Evolutionary conservation across 2,329 filamentous ascomycete genomes (phyloP).

Genomic region (Xylaria sp.): DNA sequence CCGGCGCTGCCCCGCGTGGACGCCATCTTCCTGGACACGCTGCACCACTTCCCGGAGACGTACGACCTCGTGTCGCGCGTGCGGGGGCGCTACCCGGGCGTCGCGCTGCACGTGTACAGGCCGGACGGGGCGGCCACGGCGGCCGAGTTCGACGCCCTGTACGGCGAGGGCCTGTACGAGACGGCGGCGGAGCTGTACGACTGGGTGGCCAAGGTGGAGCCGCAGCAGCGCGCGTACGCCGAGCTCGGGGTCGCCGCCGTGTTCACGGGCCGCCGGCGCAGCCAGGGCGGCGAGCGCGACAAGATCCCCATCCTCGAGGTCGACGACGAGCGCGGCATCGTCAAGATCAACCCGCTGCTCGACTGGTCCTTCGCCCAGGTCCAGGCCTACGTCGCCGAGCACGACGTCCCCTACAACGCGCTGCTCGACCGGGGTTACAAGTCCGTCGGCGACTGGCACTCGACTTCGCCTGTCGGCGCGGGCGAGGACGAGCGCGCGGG

Average conservation of each 20-base stretch:
- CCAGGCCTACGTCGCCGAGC: conserved; percentile 83
- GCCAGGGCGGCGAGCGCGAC: conserved; percentile 92
- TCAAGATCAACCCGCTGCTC: conserved; percentile 98
- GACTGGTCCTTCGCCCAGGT: conserved; percentile 95
- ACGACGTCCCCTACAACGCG: conserved; percentile 92
- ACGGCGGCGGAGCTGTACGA: conserved; percentile 90
- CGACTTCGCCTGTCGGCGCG: conserved; percentile 86
- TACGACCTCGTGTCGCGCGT: conserved; percentile 78
- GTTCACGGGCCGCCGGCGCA: conserved; percentile 88
- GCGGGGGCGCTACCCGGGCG: conserved; percentile 77
- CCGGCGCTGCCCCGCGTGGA: conserved; percentile 69
- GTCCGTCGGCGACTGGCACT: conserved; percentile 98
- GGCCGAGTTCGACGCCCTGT: conserved; percentile 81
- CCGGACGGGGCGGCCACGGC: conserved; percentile 78
- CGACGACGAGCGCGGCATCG: conserved; percentile 84
- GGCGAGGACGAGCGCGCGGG: conserved; percentile 96
- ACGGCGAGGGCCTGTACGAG: conserved; percentile 88
- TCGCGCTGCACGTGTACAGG: conserved; percentile 89
- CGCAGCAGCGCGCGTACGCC: conserved; percentile 88
- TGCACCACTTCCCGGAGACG: conserved; percentile 85
- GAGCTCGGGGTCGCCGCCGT: conserved; percentile 90
- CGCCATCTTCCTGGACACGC: conserved; percentile 83
- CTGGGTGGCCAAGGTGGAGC: conserved; percentile 97
- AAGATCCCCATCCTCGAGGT: conserved; percentile 92
- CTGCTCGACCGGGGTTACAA: conserved; percentile 96